Conservation (phyloP, 2,329 filamentous ascomycete genomes). For the Pyricularia sp. region DNA sequence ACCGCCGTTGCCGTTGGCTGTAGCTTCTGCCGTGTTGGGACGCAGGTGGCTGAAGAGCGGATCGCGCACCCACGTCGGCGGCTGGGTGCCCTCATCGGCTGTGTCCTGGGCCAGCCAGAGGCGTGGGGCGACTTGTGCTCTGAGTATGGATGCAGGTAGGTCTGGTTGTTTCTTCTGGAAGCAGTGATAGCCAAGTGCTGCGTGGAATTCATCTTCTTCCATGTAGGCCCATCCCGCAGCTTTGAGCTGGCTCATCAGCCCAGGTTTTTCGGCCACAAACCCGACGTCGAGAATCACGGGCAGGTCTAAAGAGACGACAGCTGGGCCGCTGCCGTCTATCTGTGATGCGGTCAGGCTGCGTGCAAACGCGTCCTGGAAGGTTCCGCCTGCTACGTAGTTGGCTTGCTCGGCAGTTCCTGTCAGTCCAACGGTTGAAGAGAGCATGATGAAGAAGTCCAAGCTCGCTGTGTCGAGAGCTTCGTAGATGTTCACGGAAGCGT, state of each 20-base stretch:
- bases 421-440: constrained; percentile 24
- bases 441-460: constrained; percentile 26
- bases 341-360: background rate
- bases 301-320: constrained; percentile 1
- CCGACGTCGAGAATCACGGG: constrained; percentile 4
- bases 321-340: background rate
- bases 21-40: background rate
- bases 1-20: background rate
- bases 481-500: constrained; percentile 13
- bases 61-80: constrained; percentile 2
- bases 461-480: constrained; percentile 1
- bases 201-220: constrained; percentile 8
- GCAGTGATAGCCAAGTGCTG: constrained; percentile 3
- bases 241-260: constrained; percentile 2
- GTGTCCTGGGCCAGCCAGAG: constrained; percentile 5
- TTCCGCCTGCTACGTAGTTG: constrained; percentile 26
- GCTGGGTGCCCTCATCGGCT: background rate
- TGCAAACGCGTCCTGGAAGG: constrained; percentile 17
- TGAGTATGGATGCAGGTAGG: background rate
- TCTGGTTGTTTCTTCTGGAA: background rate
- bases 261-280: constrained; percentile 4
- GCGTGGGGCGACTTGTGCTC: constrained; percentile 1
- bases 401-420: constrained; percentile 21
- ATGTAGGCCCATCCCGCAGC: constrained; percentile 7
- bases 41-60: constrained; percentile 3